Evolutionary conservation across 2,329 filamentous ascomycete species (phyloP), one percentile per base, ranked within the genome.

Genomic region (Pseudofabraea citricarpa): DNA sequence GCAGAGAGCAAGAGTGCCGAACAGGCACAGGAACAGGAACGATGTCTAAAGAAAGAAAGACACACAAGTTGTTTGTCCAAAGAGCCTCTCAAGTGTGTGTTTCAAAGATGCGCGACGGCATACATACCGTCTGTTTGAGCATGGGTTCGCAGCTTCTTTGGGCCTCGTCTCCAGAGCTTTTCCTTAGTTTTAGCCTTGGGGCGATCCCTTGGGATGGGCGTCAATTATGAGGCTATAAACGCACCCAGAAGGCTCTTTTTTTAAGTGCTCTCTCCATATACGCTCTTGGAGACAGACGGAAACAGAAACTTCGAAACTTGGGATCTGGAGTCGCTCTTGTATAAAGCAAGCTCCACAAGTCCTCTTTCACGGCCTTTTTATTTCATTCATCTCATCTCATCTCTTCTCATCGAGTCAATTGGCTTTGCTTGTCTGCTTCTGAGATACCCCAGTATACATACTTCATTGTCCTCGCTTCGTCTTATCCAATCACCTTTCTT

Each of bases 251-350:
- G n/a, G n/a, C n/a, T 31, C 27, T 31, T 31, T 31, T 12, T 31
- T 31, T 15, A n/a, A 5, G 13, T 6, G 26, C 5, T 5, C 27
- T 31, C 16, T 12, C 27, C 6, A 15, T 12, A n/a, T 31, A 15
- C 13, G 13, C 27, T 9, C 13, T 12, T 31, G 19, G 21, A 10
- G 20, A 21, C 35, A 15, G 23, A 22, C 15, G 29, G 21, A 22
- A n/a, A 21, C 15, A 54, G 51, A 47, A 49, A 49, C 32, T 45
- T 44, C 54, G 53, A 50, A 46, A 48, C 50, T 43, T 45, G 47
- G 27, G 27, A n/a, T 15, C 36, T 35, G 43, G 43, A 47, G 47
- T 5, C 23, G 35, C 35, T 49, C 46, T 47, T 44, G 37, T 49
- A 50, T 45, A 49, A 44, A 49, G 44, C 48, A 43, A 36, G 51